These are phyloP conservation scores for Thalassiosira ordinaria DNA, from an alignment of 352 stramenopile genomes.

Conservation along the genomic window DNA sequence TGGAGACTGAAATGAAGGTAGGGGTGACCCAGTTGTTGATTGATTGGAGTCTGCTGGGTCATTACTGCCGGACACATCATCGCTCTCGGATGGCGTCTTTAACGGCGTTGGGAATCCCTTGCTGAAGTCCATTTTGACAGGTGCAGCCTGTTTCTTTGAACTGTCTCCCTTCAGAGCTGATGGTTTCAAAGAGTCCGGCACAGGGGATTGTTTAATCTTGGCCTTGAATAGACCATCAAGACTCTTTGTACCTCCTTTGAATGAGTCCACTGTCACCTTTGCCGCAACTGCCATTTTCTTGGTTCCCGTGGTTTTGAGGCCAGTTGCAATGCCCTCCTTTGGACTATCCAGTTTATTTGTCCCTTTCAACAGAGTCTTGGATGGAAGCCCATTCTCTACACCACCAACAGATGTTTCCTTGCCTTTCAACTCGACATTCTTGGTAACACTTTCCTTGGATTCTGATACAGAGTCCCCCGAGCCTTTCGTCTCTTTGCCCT, in stretches of 20 bases:
- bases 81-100: too few species aligned
- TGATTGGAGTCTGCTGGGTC: background rate
- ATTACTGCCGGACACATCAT: too few species aligned
- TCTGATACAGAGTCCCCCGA: too few species aligned
- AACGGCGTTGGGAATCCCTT: background rate
- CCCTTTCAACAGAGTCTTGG: background rate
- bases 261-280: background rate
- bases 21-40: too few species aligned
- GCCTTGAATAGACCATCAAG: background rate
- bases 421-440: background rate
- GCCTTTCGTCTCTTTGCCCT: background rate
- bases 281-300: too few species aligned
- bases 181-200: too few species aligned
- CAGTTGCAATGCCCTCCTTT: background rate
- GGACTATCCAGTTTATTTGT: background rate
- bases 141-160: too few species aligned
- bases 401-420: background rate
- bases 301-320: too few species aligned
- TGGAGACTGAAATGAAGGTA: background rate
- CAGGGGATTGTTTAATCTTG: background rate
- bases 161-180: too few species aligned
- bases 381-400: background rate
- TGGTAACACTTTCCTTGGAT: too few species aligned
- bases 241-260: background rate
- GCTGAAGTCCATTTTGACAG: too few species aligned